Conservation (phyloP, 148 eudicot species). For the Camellia lanceoleosa region DNA sequence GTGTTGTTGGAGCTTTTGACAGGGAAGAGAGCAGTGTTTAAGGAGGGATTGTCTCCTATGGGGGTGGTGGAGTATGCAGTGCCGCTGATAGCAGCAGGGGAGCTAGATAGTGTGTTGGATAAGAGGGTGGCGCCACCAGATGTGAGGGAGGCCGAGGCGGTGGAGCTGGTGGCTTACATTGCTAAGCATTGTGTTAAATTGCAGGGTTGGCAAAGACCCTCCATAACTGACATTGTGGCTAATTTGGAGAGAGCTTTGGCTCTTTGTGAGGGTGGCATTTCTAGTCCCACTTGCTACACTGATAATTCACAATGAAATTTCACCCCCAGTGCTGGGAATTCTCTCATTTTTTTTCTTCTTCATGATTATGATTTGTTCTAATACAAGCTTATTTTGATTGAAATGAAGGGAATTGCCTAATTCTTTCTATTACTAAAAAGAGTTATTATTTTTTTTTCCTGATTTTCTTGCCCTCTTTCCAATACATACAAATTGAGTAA, state of each 20-base stretch:
- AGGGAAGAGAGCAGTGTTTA: conserved; percentile 57
- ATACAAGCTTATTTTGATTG: background rate
- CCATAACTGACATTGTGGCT: conserved; percentile 51
- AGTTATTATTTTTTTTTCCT: background rate
- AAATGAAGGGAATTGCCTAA: background rate
- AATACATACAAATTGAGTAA: background rate
- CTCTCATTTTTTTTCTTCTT: background rate
- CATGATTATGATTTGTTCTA: background rate
- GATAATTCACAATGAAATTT: conserved; percentile 21
- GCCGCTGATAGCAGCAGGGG: conserved; percentile 43
- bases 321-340: background rate
- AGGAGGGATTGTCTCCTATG: conserved; percentile 35
- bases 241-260: conserved; percentile 55
- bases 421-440: background rate
- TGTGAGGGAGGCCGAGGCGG: conserved; percentile 51
- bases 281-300: conserved; percentile 21
- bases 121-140: conserved; percentile 43
- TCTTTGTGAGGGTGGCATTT: conserved; percentile 45
- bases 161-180: conserved; percentile 53
- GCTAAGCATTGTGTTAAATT: conserved; percentile 57
- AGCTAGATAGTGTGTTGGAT: conserved; percentile 50
- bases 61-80: conserved; percentile 56
- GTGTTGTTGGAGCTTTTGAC: conserved; percentile 58
- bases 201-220: conserved; percentile 57
- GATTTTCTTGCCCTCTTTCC: background rate